phyloP scores from a whole-genome alignment of 176 grass and related monocot genomes.

The Dactylis glomerata region DNA sequence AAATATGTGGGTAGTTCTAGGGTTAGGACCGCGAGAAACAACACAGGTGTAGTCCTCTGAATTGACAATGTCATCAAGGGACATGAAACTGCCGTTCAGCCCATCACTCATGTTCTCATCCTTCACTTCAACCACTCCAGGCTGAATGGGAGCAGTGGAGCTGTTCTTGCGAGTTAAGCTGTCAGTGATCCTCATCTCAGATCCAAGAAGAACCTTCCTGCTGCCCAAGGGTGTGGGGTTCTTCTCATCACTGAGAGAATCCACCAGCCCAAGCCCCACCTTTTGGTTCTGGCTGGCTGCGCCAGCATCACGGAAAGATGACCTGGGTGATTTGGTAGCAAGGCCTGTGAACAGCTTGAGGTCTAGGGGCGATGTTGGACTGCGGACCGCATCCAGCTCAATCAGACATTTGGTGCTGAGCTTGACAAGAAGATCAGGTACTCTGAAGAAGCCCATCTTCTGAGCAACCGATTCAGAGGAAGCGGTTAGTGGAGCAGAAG shows the following conservation, averaged over 20 bases:
- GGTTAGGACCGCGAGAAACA: slow-evolving; percentile 55
- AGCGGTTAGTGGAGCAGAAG: background rate
- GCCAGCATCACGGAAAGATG: slow-evolving; percentile 26
- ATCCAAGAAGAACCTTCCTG: slow-evolving; percentile 59
- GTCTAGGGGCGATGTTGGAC: slow-evolving; percentile 65
- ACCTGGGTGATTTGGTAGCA: slow-evolving; percentile 54
- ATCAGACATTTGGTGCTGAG: slow-evolving; percentile 55
- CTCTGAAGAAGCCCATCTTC: slow-evolving; percentile 58
- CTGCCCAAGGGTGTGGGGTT: slow-evolving; percentile 31
- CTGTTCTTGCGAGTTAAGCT: slow-evolving; percentile 42
- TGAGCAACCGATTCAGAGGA: slow-evolving; percentile 37
- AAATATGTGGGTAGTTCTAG: slow-evolving; percentile 54
- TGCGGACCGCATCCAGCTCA: slow-evolving; percentile 55
- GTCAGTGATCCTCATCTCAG: slow-evolving; percentile 54
- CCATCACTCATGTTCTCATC: slow-evolving; percentile 50
- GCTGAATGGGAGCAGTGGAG: slow-evolving; percentile 44
- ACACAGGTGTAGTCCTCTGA: slow-evolving; percentile 64
- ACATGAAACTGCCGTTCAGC: slow-evolving; percentile 45
- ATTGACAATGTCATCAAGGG: slow-evolving; percentile 60
- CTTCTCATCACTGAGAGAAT: slow-evolving; percentile 45
- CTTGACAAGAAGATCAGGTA: slow-evolving; percentile 54
- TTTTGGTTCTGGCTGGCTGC: slow-evolving; percentile 42
- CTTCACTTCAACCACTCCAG: slow-evolving; percentile 24
- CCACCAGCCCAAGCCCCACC: slow-evolving; percentile 62
- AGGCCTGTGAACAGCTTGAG: slow-evolving; percentile 58